A percentile compares a stretch with the other conserved stretches of the same genome.
These are phyloP conservation scores for Suillus alpinus DNA, from an alignment of 768 basidiomycete species.

Conservation along the genomic window DNA sequence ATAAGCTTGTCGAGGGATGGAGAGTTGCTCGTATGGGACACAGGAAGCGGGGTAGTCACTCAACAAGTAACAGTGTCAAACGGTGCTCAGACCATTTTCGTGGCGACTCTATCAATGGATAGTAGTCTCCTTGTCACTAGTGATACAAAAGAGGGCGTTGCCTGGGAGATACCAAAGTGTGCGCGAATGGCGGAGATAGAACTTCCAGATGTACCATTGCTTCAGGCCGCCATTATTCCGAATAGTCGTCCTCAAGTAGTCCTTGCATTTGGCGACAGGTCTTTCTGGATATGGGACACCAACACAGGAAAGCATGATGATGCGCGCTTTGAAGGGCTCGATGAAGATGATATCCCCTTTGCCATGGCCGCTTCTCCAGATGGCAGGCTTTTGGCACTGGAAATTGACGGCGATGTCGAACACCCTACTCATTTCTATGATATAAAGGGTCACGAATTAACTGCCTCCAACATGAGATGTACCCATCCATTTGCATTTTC, in stretches of 20 bases:
- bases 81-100: not conserved
- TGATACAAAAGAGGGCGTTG: not conserved
- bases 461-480: not conserved
- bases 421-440: not conserved
- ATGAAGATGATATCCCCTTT: not conserved
- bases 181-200: not conserved
- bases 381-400: not conserved
- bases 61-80: not conserved
- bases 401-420: not conserved
- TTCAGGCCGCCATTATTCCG: not conserved
- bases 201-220: not conserved
- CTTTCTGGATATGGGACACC: not conserved
- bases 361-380: not conserved
- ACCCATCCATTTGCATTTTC: slow-evolving; percentile 3
- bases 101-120: not conserved
- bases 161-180: not conserved
- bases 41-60: not conserved
- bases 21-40: not conserved
- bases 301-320: not conserved
- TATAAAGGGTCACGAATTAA: not conserved
- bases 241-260: not conserved
- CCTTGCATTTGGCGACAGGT: not conserved
- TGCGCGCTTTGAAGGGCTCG: not conserved
- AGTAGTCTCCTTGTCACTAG: not conserved
- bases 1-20: not conserved